Conservation (phyloP, 148 eudicot genomes). For the Chenopodium quinoa region DNA sequence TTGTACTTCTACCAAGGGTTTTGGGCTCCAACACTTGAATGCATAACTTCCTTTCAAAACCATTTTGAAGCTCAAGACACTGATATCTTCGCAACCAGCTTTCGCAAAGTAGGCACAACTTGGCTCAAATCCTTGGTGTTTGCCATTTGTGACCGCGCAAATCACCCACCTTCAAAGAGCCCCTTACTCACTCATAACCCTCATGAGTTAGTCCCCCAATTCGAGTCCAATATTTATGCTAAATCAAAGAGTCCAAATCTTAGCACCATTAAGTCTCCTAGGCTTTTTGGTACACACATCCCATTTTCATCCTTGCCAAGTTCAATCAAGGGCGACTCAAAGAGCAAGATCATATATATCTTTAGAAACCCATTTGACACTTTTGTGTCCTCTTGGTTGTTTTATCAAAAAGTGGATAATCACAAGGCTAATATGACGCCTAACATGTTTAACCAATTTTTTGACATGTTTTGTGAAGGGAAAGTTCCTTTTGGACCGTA, state of each 20-base stretch:
- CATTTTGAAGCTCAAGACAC: constrained; percentile 27
- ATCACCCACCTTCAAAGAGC: background rate
- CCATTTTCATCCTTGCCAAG: constrained; percentile 31
- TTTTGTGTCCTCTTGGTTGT: constrained; percentile 19
- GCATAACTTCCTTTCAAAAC: constrained; percentile 24
- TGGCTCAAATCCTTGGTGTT: constrained; percentile 31
- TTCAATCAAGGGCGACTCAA: constrained; percentile 25
- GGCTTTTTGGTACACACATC: constrained; percentile 41
- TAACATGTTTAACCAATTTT: constrained; percentile 1
- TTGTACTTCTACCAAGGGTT: constrained; percentile 35
- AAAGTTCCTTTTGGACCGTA: constrained; percentile 21
- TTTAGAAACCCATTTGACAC: constrained; percentile 27
- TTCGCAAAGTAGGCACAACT: constrained; percentile 24
- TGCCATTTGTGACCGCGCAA: constrained; percentile 1
- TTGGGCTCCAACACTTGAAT: constrained; percentile 22
- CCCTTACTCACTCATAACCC: constrained; percentile 26
- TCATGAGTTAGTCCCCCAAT: constrained; percentile 24
- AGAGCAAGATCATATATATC: constrained; percentile 24
- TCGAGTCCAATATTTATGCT: constrained; percentile 22
- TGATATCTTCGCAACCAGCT: background rate
- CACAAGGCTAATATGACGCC: background rate
- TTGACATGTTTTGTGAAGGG: constrained; percentile 28
- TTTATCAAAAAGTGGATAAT: background rate
- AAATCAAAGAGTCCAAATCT: constrained; percentile 11
- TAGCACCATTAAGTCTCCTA: constrained; percentile 9